Conservation (phyloP, 225 moss, liverwort and hornwort genomes). For the Neckera pumila region DNA sequence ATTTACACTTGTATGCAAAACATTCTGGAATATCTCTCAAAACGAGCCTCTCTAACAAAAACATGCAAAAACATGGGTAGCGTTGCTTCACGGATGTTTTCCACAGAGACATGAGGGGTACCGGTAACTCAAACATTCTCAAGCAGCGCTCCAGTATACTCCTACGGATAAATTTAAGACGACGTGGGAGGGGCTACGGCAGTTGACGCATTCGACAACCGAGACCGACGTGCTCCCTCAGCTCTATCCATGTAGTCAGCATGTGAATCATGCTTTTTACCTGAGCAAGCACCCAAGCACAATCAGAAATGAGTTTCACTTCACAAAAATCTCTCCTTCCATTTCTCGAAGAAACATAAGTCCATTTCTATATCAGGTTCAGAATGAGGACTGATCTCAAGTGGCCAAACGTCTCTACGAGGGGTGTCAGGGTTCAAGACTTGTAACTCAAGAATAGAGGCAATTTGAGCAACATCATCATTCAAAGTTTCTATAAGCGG, state of each 20-base stretch:
- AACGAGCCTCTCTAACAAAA: neutral
- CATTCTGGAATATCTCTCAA: neutral
- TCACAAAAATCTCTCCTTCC: neutral
- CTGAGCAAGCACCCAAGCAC: conserved; percentile 11
- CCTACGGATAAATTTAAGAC: neutral
- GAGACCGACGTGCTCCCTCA: conserved; percentile 82
- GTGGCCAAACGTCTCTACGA: neutral
- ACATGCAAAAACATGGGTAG: neutral
- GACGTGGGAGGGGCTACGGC: conserved; percentile 36
- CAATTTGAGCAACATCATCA: neutral
- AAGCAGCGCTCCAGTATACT: neutral
- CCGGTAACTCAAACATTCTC: neutral
- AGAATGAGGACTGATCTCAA: neutral
- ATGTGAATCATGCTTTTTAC: conserved; percentile 79
- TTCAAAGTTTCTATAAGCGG: neutral
- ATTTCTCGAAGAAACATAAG: neutral
- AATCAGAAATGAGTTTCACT: neutral
- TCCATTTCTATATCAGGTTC: neutral
- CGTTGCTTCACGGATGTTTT: neutral
- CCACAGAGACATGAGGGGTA: neutral
- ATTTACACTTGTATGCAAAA: neutral
- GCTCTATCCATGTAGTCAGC: conserved; percentile 97
- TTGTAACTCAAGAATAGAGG: neutral
- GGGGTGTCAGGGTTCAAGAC: neutral
- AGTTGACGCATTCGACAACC: conserved; percentile 47